phyloP scores from a whole-genome alignment of 495 filamentous ascomycete genomes.

The Aspergillus wentii region DNA sequence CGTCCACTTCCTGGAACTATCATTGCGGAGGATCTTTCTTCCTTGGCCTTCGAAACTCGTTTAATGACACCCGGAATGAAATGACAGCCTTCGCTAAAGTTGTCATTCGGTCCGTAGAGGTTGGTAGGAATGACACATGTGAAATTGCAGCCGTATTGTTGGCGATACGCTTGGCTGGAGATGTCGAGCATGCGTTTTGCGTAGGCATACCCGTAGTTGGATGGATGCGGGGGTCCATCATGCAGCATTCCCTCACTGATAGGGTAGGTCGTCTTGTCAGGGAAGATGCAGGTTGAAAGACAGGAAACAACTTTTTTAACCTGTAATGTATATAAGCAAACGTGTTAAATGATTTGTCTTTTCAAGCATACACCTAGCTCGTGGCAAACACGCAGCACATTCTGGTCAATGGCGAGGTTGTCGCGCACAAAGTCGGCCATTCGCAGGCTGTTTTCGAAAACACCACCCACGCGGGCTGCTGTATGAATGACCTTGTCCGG shows the following conservation, averaged over 20 bases:
- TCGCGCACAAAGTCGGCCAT: not conserved
- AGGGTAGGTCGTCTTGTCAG: not conserved
- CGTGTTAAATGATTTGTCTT: too few species aligned
- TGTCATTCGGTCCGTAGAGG: not conserved
- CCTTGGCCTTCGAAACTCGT: not conserved
- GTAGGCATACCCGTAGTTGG: not conserved
- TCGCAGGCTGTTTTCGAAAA: not conserved
- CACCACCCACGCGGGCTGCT: not conserved
- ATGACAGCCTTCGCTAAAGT: not conserved
- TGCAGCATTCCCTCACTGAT: not conserved
- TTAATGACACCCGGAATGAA: not conserved
- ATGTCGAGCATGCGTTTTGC: not conserved
- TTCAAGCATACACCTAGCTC: not conserved
- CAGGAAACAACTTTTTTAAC: not conserved
- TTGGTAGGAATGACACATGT: not conserved
- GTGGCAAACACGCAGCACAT: not conserved
- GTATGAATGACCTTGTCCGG: not conserved
- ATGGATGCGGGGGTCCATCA: not conserved
- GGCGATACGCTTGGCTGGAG: not conserved
- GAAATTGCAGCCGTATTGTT: not conserved
- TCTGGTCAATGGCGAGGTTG: not conserved
- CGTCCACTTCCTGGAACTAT: not conserved
- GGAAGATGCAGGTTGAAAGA: not conserved
- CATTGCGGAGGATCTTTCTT: not conserved
- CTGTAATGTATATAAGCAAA: not conserved